A percentile compares a stretch with the other conserved stretches of the same genome.
Conservation (phyloP, 192 early-diverging fungal species). For the Tieghemiomyces parasiticus region DNA sequence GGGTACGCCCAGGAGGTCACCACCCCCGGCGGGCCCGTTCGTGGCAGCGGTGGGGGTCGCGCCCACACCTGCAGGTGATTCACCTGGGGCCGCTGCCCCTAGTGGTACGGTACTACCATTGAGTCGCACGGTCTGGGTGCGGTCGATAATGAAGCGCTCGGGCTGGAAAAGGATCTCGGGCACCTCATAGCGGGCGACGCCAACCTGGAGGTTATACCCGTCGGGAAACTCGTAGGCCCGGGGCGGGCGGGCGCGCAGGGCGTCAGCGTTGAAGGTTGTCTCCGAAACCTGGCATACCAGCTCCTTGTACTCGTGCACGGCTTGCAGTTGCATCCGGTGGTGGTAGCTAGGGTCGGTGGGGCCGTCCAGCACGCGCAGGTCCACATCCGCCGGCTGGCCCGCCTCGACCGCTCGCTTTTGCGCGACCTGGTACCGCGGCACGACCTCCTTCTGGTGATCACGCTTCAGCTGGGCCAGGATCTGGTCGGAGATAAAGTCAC, state of each 20-base stretch:
- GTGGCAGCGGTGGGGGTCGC: too few relatives aligned
- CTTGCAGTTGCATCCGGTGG: conserved; percentile 53
- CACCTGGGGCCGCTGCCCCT: too few relatives aligned
- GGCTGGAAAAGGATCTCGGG: conserved; percentile 86
- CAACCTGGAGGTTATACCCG: conserved; percentile 77
- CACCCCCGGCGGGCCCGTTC: background rate
- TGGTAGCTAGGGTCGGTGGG: conserved; percentile 54
- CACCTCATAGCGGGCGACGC: conserved; percentile 58
- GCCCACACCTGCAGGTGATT: too few relatives aligned
- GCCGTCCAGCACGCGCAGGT: conserved; percentile 31
- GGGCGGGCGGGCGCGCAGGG: conserved; percentile 39
- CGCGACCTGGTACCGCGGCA: conserved; percentile 72
- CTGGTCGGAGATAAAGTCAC: conserved; percentile 68
- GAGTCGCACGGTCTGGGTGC: background rate
- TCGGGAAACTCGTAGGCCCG: conserved; percentile 92
- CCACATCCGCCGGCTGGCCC: conserved; percentile 40
- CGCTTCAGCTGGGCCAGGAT: conserved; percentile 43
- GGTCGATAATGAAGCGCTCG: conserved; percentile 33
- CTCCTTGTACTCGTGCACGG: conserved; percentile 90
- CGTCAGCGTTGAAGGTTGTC: background rate
- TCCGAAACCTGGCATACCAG: conserved; percentile 76
- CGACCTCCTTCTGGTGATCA: conserved; percentile 43
- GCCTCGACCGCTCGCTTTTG: conserved; percentile 60
- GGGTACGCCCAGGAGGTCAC: conserved; percentile 37
- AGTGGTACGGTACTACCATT: conserved; percentile 1